phyloP scores from a whole-genome alignment of 257 asterid species.

The Ilex aquifolium region DNA sequence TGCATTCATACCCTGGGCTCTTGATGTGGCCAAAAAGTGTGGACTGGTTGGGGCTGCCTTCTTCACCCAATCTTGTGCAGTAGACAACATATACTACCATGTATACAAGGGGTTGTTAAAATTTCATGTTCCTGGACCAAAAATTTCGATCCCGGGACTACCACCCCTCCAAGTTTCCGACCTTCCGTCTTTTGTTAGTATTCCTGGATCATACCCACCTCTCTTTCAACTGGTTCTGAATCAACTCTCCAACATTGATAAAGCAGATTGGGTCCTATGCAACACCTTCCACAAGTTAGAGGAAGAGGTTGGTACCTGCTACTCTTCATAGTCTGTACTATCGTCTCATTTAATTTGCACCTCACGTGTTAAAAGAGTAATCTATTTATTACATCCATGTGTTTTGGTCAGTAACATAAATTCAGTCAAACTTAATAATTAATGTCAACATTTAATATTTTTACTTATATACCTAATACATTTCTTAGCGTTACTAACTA shows the following conservation, averaged over 20 bases:
- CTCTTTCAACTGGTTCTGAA: background rate
- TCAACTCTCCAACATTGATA: constrained; percentile 21
- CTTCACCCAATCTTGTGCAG: constrained; percentile 17
- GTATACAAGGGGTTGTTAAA: constrained; percentile 6
- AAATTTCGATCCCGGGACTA: constrained; percentile 9
- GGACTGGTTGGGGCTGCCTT: constrained; percentile 6
- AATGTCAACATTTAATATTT: no score
- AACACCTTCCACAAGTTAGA: constrained; percentile 33
- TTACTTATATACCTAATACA: no score
- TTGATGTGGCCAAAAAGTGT: constrained; percentile 7
- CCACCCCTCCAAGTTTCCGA: no score
- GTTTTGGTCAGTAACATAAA: background rate
- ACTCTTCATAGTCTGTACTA: no score
- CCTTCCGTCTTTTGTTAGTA: no score
- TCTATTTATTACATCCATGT: no score
- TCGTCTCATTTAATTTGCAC: no score
- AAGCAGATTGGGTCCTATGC: constrained; percentile 31
- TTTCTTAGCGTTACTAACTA: no score
- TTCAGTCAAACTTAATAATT: no score
- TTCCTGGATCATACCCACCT: no score
- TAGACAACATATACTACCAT: constrained; percentile 13
- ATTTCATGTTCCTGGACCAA: background rate
- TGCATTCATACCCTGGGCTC: constrained; percentile 19
- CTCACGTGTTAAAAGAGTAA: no score
- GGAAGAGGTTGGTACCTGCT: constrained; percentile 15